phyloP scores from a whole-genome alignment of 83 land plant genomes.

The Isoetes engelmannii region DNA sequence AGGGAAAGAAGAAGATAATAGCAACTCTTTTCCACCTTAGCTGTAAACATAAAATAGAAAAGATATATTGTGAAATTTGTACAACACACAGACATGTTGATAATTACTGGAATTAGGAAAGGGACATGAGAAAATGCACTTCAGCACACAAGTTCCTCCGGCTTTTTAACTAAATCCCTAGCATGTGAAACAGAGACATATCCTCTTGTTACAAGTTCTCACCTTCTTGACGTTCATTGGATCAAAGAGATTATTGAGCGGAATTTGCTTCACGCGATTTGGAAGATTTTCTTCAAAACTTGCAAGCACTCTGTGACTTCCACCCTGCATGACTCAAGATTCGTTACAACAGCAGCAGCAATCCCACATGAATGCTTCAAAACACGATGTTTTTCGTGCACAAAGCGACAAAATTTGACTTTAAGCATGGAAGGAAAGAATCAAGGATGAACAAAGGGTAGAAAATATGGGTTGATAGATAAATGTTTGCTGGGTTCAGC shows the following conservation, averaged over 20 bases:
- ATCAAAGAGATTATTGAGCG: constrained; percentile 79
- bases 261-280: constrained; percentile 84
- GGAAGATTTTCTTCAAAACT: constrained; percentile 95
- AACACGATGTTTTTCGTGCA: neutral
- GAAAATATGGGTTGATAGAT: too few relatives aligned
- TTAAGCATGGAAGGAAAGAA: too few relatives aligned
- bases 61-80: neutral
- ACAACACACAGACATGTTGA: neutral
- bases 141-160: neutral
- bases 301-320: constrained; percentile 87
- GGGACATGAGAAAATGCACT: neutral
- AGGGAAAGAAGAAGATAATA: too few relatives aligned
- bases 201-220: constrained; percentile 1
- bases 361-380: neutral
- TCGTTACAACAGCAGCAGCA: neutral
- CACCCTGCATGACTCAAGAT: constrained; percentile 44
- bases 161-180: too few relatives aligned
- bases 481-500: too few relatives aligned
- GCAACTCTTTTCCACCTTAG: neutral
- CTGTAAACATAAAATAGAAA: neutral
- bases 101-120: neutral
- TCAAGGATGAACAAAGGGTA: too few relatives aligned
- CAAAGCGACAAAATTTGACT: neutral
- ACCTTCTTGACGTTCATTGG: constrained; percentile 82
- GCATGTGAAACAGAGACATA: neutral